Base-by-base conservation (phyloP, 1,139 yeast species). In the Saccharomycopsis hybrid region DNA sequence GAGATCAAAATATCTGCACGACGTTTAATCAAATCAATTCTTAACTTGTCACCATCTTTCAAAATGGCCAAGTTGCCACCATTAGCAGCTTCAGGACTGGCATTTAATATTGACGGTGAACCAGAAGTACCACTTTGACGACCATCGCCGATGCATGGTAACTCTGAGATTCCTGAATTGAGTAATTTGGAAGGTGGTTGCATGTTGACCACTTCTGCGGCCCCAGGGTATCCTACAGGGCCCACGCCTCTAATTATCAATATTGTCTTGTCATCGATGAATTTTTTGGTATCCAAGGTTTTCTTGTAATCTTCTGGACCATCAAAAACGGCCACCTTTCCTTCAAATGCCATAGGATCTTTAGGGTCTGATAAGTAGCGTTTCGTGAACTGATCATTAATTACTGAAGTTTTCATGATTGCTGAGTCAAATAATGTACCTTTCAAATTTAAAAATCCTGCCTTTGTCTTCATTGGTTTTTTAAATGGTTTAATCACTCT, bases 171-270 rank as follows among this genome's bases (percentile, higher is more conserved):
- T 58, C 92, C 77, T 63, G 97, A 97, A 68, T 89, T 89, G 61
- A 97, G 97, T 97, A 92, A 90, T 58, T 92, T 74, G 8, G 97
- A 96, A 54, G 95, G 82, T 24, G 96, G 87, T 41, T 97, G 97
- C 73, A 50, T 50, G 41, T 92, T 92, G 69, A 92, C 80, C 97
- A 92, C 92, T 72, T 92, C 98, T 48, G 97, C 97, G 97, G 92
- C 92, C 72, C 98, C 98, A 64, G 98, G 98, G 57, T 97, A 97
- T 71, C 98, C 98, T 72, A 82, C 88, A 67, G 98, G 98, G 58
- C 98, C 98, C 71, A 90, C 97, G 68, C 92, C 88, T 73, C 97
- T 82, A 65, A 92, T 92, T 56, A 92, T 78, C 63, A 92, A 89
- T 51, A 89, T 97, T 42, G 97, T 88, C 74, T 92, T 90, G 68